Conservation (phyloP, 1,284 basidiomycete species). For the Peniophora sp. region DNA sequence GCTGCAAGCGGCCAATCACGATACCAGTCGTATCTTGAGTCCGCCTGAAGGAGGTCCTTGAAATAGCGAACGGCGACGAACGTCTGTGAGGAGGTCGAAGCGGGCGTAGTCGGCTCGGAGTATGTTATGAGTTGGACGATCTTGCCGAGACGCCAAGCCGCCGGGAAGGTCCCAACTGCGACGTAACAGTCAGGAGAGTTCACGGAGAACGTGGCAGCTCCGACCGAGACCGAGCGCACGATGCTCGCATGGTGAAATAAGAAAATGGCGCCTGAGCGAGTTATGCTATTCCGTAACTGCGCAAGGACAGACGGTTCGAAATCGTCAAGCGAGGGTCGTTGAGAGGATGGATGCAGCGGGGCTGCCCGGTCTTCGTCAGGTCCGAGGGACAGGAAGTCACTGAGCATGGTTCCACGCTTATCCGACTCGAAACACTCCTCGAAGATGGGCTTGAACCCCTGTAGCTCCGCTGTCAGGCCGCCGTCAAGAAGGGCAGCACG, state of each 20-base stretch:
- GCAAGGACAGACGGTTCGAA: not conserved
- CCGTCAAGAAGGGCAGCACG: no score
- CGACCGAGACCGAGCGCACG: not conserved
- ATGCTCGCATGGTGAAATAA: not conserved
- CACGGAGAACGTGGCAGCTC: not conserved
- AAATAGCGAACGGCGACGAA: not conserved
- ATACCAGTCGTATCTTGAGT: not conserved
- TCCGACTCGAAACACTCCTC: not conserved
- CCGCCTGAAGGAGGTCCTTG: not conserved
- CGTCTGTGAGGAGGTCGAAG: not conserved
- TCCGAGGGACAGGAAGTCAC: not conserved
- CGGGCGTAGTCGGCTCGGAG: not conserved
- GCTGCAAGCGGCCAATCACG: not conserved
- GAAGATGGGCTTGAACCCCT: no score
- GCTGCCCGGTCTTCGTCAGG: no score
- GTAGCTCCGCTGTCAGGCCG: no score
- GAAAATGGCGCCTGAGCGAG: no score
- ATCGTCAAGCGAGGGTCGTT: not conserved
- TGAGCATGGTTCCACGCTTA: not conserved
- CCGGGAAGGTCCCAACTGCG: not conserved
- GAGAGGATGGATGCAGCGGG: not conserved
- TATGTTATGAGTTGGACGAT: not conserved
- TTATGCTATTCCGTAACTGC: not conserved
- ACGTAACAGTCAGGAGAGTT: not conserved
- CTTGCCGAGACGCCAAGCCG: not conserved